Evolutionary conservation across 2,329 filamentous ascomycete genomes (phyloP), one percentile per base, ranked within the genome.

Genomic region (Pseudogymnoascus sp.): DNA sequence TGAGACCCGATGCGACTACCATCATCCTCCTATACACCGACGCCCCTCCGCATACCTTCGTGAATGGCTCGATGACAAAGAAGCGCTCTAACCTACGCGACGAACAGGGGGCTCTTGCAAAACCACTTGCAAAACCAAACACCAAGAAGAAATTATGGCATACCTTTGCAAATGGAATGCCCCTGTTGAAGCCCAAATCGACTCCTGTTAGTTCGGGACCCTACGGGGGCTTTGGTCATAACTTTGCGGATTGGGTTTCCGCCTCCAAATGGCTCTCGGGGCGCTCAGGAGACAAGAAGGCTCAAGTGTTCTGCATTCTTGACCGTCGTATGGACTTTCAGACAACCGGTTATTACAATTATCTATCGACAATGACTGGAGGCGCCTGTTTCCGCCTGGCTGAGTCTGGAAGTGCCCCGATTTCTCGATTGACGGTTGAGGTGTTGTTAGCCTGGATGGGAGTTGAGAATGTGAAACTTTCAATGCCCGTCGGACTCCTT

Each of bases 1-100:
- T 82, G 78, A 74, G 79, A 28, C 64, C 73, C 0, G 75, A 77
- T 9, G 78, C 76, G 6, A 78, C 76, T 14, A 82, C 80, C 0
- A 68, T 82, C n/a, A 73, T 80, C 50, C 65, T 81, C 4, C 68
- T 80, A 16, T 81, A 78, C 63, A 74, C 78, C 0, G 78, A 81
- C 70, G 77, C 78, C 11, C 74, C 77, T 36, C 76, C 80, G n/a
- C 78, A 81, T 67, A 72, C 72, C 64, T 65, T 70, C 58, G 66
- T 68, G 50, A 68, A 39, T 58, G 16, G 63, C 62, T 2, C 67
- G 67, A 12, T 57, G 6, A 6, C 5, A 16, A 3, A 12, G 2
- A 6, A 5, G 25, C 18, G 8, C 25, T 50, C 43, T 8, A 30
- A 50, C 25, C 6, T 33, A 2, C 14, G 43, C 9, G 3, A 16